These are phyloP conservation scores for Erysimum pusillum DNA, from an alignment of 441 rosid species.

Conservation along the genomic window DNA sequence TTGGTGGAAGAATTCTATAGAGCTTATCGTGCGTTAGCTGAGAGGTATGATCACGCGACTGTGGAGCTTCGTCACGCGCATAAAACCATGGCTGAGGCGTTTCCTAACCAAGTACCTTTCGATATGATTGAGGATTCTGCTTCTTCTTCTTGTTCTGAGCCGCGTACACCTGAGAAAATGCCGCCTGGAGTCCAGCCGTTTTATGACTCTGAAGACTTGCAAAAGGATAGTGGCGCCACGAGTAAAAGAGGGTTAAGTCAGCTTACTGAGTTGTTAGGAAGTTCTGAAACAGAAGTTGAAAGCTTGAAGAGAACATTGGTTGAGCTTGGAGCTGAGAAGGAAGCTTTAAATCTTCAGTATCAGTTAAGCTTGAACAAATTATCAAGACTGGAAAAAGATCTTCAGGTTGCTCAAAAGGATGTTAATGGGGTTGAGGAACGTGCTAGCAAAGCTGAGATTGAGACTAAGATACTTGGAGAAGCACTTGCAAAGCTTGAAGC, in stretches of 20 bases:
- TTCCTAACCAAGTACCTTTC: slow-evolving; percentile 70
- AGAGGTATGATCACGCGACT: slow-evolving; percentile 82
- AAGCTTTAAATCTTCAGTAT: slow-evolving; percentile 57
- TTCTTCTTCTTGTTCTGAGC: slow-evolving; percentile 53
- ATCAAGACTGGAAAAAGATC: slow-evolving; percentile 58
- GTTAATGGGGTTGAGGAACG: slow-evolving; percentile 60
- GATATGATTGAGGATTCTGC: slow-evolving; percentile 60
- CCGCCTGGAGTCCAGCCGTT: no score
- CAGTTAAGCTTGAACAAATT: slow-evolving; percentile 62
- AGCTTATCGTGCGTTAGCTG: slow-evolving; percentile 86
- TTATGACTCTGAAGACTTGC: slow-evolving; percentile 51
- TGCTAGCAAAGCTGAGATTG: slow-evolving; percentile 69
- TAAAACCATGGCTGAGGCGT: slow-evolving; percentile 72
- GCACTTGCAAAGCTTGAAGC: slow-evolving; percentile 61
- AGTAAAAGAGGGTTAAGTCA: slow-evolving; percentile 63
- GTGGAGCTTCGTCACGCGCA: slow-evolving; percentile 78
- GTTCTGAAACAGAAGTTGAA: slow-evolving; percentile 55
- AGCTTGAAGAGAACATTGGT: slow-evolving; percentile 57
- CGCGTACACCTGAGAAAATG: no score
- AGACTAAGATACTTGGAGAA: slow-evolving; percentile 63
- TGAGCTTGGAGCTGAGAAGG: slow-evolving; percentile 67
- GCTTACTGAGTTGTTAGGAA: slow-evolving; percentile 49
- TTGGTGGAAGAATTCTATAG: slow-evolving; percentile 82
- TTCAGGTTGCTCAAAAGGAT: slow-evolving; percentile 54
- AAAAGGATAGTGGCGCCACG: slow-evolving; percentile 50